phyloP scores from a whole-genome alignment of 495 filamentous ascomycete species.

The Beverwykella pulmonaria region DNA sequence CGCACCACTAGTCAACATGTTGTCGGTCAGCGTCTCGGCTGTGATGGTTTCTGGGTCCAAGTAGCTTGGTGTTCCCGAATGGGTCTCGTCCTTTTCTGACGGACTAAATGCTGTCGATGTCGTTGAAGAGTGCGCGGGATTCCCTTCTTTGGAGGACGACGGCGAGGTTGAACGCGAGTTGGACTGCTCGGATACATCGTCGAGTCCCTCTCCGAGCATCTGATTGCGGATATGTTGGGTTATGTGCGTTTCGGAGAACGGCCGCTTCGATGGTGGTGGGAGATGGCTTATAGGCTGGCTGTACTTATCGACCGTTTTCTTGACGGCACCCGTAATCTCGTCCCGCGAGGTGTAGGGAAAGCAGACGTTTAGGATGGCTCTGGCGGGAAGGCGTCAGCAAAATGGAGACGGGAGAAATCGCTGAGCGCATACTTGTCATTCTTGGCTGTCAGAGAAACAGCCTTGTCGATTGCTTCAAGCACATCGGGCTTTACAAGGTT shows the following conservation, averaged over 20 bases:
- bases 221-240: constrained; percentile 74
- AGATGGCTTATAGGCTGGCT: constrained; percentile 59
- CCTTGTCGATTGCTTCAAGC: constrained; percentile 79
- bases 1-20: constrained; percentile 80
- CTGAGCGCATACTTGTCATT: constrained; percentile 66
- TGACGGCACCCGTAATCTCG: constrained; percentile 92
- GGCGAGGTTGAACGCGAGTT: constrained; percentile 42
- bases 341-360: constrained; percentile 96
- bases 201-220: constrained; percentile 49
- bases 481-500: constrained; percentile 84
- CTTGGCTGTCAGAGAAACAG: constrained; percentile 76
- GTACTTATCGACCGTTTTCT: constrained; percentile 80
- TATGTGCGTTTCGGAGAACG: constrained; percentile 86
- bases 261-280: constrained; percentile 54
- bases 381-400: constrained; percentile 36
- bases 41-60: constrained; percentile 86
- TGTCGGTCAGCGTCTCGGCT: constrained; percentile 69
- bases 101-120: constrained; percentile 33
- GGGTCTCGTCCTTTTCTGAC: constrained; percentile 31
- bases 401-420: constrained; percentile 11
- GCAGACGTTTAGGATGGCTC: constrained; percentile 89
- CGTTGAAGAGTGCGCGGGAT: constrained; percentile 36
- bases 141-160: constrained; percentile 35
- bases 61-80: constrained; percentile 22
- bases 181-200: constrained; percentile 45